These are phyloP conservation scores for Metroxylon sagu DNA, from an alignment of 176 grass and related monocot species.

Conservation along the genomic window DNA sequence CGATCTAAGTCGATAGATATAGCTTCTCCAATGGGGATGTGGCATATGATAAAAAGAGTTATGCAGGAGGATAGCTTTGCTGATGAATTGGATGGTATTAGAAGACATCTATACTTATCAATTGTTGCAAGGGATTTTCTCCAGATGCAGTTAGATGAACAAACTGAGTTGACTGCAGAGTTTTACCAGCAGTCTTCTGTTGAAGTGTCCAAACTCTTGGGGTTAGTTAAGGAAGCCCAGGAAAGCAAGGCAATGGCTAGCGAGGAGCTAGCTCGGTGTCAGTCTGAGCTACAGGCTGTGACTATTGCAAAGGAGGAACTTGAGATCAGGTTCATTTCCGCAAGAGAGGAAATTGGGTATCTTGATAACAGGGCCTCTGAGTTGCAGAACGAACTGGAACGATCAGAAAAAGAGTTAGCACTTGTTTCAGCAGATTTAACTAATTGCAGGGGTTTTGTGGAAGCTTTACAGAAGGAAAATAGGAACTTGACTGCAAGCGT, in stretches of 20 bases:
- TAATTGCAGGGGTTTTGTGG: constrained; percentile 30
- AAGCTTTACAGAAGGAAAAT: constrained; percentile 59
- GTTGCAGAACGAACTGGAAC: constrained; percentile 42
- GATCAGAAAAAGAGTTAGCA: constrained; percentile 25
- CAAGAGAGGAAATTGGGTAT: constrained; percentile 31
- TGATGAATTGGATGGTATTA: constrained; percentile 41
- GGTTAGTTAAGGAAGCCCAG: constrained; percentile 40
- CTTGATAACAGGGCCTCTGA: constrained; percentile 31
- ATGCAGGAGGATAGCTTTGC: constrained; percentile 3
- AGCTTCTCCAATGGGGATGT: background rate
- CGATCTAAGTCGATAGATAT: background rate
- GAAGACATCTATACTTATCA: constrained; percentile 50
- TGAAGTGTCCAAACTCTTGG: constrained; percentile 35
- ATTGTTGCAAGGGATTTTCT: constrained; percentile 63
- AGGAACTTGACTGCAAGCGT: constrained; percentile 27
- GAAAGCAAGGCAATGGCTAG: constrained; percentile 29
- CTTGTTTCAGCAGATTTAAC: constrained; percentile 37
- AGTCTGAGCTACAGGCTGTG: constrained; percentile 36
- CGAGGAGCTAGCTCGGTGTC: constrained; percentile 55
- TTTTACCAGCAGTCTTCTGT: constrained; percentile 30
- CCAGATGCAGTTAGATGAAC: constrained; percentile 57
- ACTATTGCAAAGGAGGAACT: constrained; percentile 43
- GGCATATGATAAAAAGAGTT: background rate
- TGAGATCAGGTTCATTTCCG: constrained; percentile 27
- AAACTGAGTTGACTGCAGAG: constrained; percentile 30